Conservation (phyloP, 2,329 filamentous ascomycete species). For the Pyrenophora seminiperda region DNA sequence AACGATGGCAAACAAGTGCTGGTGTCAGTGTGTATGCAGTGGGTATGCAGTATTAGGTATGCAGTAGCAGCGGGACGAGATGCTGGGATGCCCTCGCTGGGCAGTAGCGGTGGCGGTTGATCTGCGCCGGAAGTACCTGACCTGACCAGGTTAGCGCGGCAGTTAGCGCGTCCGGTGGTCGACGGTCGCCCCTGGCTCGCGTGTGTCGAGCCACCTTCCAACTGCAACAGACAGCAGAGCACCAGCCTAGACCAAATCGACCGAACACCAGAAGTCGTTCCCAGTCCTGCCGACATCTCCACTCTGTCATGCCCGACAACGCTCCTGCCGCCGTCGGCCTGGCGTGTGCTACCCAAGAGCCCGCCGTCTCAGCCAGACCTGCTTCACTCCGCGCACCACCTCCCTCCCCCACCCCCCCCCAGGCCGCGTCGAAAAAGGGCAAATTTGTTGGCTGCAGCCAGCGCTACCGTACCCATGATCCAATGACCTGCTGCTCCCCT, state of each 20-base stretch:
- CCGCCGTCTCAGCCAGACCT: conserved; percentile 19
- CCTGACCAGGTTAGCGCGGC: conserved; percentile 31
- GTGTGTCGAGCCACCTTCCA: conserved; percentile 7
- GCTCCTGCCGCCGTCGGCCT: conserved; percentile 24
- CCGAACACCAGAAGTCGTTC: conserved; percentile 19
- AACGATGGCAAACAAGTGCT: conserved; percentile 4
- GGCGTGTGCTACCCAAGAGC: conserved; percentile 24
- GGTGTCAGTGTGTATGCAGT: not conserved
- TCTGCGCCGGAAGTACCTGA: conserved; percentile 31
- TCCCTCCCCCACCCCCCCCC: conserved; percentile 25
- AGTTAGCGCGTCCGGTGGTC: no score
- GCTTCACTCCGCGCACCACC: conserved; percentile 31
- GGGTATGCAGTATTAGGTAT: not conserved
- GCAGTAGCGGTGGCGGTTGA: conserved; percentile 27
- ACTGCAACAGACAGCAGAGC: conserved; percentile 12
- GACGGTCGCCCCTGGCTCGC: conserved; percentile 17
- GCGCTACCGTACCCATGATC: not conserved
- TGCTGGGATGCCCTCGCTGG: conserved; percentile 19
- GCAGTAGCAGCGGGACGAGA: conserved; percentile 24
- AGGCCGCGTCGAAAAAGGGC: conserved; percentile 16
- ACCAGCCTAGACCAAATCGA: conserved; percentile 26
- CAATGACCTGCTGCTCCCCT: not conserved
- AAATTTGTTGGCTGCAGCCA: conserved; percentile 4
- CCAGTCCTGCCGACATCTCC: conserved; percentile 15
- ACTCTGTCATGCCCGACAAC: conserved; percentile 31